phyloP scores from a whole-genome alignment of 768 basidiomycete species.

The Ramaria sp. region DNA sequence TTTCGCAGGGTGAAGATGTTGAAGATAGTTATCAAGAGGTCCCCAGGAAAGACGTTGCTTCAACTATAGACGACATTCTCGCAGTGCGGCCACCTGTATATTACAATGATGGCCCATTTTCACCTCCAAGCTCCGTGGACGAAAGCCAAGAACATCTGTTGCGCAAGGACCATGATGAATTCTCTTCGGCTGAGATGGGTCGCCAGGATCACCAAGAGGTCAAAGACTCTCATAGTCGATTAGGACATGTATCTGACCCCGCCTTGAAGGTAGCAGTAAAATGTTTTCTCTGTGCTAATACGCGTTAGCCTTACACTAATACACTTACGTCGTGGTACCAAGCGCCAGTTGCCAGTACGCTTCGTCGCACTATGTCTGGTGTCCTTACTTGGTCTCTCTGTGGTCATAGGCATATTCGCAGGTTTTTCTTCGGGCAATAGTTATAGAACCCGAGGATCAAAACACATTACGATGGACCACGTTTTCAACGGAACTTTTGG shows the following conservation, averaged over 20 bases:
- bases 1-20: conserved; percentile 16
- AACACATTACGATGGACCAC: conserved; percentile 78
- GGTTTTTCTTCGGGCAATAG: conserved; percentile 50
- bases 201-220: conserved; percentile 14
- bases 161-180: conserved; percentile 30
- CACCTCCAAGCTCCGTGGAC: conserved; percentile 73
- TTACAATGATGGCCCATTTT: conserved; percentile 70
- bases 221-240: not conserved
- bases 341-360: conserved; percentile 34
- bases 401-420: conserved; percentile 66
- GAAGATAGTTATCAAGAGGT: conserved; percentile 16
- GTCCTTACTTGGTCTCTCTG: conserved; percentile 49
- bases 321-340: not conserved
- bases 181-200: conserved; percentile 20
- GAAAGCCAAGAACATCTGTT: conserved; percentile 40
- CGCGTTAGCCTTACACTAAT: not conserved
- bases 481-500: conserved; percentile 87
- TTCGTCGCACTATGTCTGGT: conserved; percentile 53
- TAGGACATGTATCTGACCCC: not conserved
- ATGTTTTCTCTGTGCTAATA: not conserved
- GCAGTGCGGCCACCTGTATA: conserved; percentile 31
- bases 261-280: not conserved
- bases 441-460: conserved; percentile 34
- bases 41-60: not conserved
- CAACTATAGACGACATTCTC: conserved; percentile 10